Evolutionary conservation across 768 basidiomycete species (phyloP), one percentile per base, ranked within the genome.

Genomic region (Amanita rubescens): DNA sequence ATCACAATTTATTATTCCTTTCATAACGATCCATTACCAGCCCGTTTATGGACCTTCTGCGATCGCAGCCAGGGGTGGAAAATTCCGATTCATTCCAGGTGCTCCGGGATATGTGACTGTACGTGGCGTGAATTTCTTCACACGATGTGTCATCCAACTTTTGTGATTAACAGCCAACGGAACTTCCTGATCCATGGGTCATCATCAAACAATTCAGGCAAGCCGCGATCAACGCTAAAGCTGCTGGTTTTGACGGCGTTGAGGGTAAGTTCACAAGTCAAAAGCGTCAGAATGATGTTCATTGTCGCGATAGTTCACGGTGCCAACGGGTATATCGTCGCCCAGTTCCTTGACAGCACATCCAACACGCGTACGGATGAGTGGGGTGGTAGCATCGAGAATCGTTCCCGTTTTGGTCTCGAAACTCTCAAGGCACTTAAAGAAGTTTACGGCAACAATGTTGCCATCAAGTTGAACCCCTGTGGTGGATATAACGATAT

Each of bases 301-400:
- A 15, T 50, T 25, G 27, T 50, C 25, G 25, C 46, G 0, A n/a
- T 37, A 76, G 63, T 81, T 60, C 72, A 73, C 49, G 70, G 69
- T 11, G 74, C 74, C 8, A 69, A 69, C 50, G 77, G 76, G 0
- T 76, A 75, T 52, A 62, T 79, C 9, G 49, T 75, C 33, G 65
- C 73, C 55, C 78, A 82, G 55, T 82, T 82, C 70, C 62, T 80
- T 14, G 76, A 81, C 54, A 64, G 60, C 43, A 69, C 61, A 2
- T 63, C 74, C 20, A 82, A 83, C 64, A 60, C 69, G 24, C 75
- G 81, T 19, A 78, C 74, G 15, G 82, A 83, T 65, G 61, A 73
- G 49, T 87, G 77, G 70, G 84, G 84, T 8, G 84, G 83, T 4
- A 75, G 73, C 33, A 55, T 76, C 41, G 77, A 81, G 65, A 81